Base-by-base conservation (phyloP, 495 filamentous ascomycete species). In the Xylaria longipes region DNA sequence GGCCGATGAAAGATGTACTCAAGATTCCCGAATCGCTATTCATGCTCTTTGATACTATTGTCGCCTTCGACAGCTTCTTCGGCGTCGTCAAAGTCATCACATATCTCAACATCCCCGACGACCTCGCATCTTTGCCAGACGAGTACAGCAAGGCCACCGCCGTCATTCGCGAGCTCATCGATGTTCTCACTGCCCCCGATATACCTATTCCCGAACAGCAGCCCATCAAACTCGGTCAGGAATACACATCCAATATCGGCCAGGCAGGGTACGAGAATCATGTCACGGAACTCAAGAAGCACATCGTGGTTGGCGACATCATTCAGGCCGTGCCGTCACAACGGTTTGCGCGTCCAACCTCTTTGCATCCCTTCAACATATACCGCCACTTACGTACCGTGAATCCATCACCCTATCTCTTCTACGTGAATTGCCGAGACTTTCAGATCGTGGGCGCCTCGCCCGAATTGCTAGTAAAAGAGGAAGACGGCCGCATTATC, bases 321-420 rank as follows among this genome's bases (percentile, higher is more conserved):
- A 98, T 99, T 84, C 96, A 99, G 80, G 93, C 94, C 0, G 96
- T 98, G 2, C 96, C 96, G 1, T 97, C 94, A 35, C 96, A 99
- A 82, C 90, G 96, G 54, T 90, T 98, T 77, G 92, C 94, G 0
- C 89, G 96, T 17, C 93, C 94, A 27, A 99, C 96, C 15, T 87
- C 88, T 48, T 86, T 99, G 29, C 96, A 98, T 79, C 94, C 96
- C 0, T 99, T 97, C 86, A 99, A 99, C 85, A 94, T 99, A 81
- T 99, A 98, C 88, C 92, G 95, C 48, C 94, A 97, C 78, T 87
- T 99, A 39, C 93, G 96, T 75, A 97, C 92, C 12, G 93, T 98
- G 74, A 99, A 99, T 78, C 96, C 96, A 0, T 96, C 93, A 9
- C 96, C 96, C 0, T 99, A 99, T 80, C 89, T 98, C 43, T 99